Evolutionary conservation across 164 flowering plant genomes (phyloP).

Genomic region (Vitis labrusca): DNA sequence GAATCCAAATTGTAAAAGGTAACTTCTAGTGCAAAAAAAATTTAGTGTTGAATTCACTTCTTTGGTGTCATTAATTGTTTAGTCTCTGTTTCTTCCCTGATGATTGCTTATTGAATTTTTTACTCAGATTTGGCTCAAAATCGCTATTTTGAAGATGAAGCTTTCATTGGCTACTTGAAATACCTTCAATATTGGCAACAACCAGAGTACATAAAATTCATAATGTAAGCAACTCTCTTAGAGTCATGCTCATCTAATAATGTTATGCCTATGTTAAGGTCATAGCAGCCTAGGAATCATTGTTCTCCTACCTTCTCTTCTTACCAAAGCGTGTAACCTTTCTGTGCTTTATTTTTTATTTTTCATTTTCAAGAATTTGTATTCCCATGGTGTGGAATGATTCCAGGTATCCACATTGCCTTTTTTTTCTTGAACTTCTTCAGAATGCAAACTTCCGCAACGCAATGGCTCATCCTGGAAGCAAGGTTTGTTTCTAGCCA

Average conservation of each 20-base stretch:
- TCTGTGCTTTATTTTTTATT: background rate
- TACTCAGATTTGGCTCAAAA: conserved; percentile 91
- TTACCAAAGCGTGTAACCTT: background rate
- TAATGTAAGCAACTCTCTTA: conserved; percentile 61
- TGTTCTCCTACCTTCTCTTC: background rate
- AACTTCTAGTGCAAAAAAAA: no score
- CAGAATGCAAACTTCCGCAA: conserved; percentile 88
- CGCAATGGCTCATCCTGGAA: conserved; percentile 98
- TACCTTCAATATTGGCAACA: conserved; percentile 95
- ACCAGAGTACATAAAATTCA: conserved; percentile 85
- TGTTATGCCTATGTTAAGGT: background rate
- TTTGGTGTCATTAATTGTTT: background rate
- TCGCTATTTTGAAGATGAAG: conserved; percentile 97
- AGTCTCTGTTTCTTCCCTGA: background rate
- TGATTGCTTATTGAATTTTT: conserved; percentile 3
- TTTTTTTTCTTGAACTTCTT: conserved; percentile 91
- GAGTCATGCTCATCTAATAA: background rate
- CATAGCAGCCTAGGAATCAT: background rate
- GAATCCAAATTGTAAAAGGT: no score
- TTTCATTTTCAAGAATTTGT: background rate
- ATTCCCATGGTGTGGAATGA: background rate
- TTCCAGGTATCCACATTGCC: conserved; percentile 95
- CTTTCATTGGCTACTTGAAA: conserved; percentile 96
- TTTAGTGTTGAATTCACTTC: no score
- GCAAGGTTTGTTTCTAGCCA: conserved; percentile 52